phyloP scores from a whole-genome alignment of 2,329 filamentous ascomycete genomes.

The Aureobasidium lini region DNA sequence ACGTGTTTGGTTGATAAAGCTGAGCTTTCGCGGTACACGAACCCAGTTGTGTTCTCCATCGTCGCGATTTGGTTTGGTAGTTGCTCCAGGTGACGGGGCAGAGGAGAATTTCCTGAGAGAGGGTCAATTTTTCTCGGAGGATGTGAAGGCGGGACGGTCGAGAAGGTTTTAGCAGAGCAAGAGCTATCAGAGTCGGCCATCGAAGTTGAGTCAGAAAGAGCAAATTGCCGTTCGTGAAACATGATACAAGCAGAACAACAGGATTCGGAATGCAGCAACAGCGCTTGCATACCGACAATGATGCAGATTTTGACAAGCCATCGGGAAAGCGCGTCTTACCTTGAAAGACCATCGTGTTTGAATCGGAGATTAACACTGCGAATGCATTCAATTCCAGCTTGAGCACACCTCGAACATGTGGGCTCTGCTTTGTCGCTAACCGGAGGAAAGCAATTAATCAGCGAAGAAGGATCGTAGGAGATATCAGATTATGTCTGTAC shows the following conservation, averaged over 20 bases:
- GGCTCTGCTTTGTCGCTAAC: constrained; percentile 23
- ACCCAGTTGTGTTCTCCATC: constrained; percentile 4
- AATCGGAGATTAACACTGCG: constrained; percentile 27
- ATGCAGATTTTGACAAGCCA: background rate
- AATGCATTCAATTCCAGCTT: constrained; percentile 25
- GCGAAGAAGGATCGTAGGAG: background rate
- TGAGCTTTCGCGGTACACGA: background rate
- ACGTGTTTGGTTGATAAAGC: constrained; percentile 1
- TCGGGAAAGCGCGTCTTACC: constrained; percentile 15
- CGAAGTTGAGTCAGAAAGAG: too few relatives aligned
- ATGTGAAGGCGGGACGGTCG: background rate
- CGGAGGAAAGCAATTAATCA: background rate
- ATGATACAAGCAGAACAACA: too few relatives aligned
- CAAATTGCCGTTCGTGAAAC: too few relatives aligned
- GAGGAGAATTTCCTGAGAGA: background rate
- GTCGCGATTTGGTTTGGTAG: background rate
- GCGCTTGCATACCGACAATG: background rate
- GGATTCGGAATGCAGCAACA: background rate
- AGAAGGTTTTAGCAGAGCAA: background rate
- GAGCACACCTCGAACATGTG: constrained; percentile 23
- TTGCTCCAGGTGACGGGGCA: background rate
- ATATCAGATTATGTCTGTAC: constrained; percentile 3
- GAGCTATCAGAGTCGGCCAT: too few relatives aligned
- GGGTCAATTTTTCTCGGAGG: background rate
- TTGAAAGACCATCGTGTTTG: constrained; percentile 26